These are phyloP conservation scores for Fraxinus baroniana DNA, from an alignment of 305 asterid genomes.

Conservation along the genomic window DNA sequence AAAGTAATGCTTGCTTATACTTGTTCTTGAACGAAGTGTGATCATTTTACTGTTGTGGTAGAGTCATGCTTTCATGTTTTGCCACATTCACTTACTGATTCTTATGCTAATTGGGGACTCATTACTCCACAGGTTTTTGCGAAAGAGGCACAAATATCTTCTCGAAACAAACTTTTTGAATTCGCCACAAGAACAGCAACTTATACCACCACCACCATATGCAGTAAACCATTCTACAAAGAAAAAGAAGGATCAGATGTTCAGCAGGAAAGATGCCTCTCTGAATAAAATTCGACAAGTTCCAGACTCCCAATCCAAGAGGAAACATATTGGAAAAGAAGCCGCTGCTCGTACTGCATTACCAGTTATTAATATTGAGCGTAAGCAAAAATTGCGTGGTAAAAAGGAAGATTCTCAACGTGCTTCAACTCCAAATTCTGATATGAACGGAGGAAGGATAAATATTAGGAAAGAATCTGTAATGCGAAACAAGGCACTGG, in stretches of 20 bases:
- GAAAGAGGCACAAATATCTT: constrained; percentile 50
- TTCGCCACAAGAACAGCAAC: constrained; percentile 33
- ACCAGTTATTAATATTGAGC: constrained; percentile 22
- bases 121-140: constrained; percentile 55
- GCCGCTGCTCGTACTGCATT: constrained; percentile 11
- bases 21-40: not conserved
- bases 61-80: not conserved
- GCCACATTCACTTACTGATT: not conserved
- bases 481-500: constrained; percentile 12
- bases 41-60: not conserved
- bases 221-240: constrained; percentile 29
- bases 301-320: constrained; percentile 35
- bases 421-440: constrained; percentile 19
- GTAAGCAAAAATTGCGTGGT: constrained; percentile 17
- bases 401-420: constrained; percentile 15
- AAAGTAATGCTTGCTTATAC: not conserved
- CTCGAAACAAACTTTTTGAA: constrained; percentile 33
- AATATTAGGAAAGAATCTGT: constrained; percentile 33
- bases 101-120: constrained; percentile 4
- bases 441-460: constrained; percentile 37
- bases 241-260: constrained; percentile 29
- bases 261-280: constrained; percentile 30
- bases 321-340: constrained; percentile 39
- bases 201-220: constrained; percentile 15
- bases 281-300: constrained; percentile 38